Evolutionary conservation across 1,139 yeast species (phyloP).

Genomic region (Geotrichum carabidarum): DNA sequence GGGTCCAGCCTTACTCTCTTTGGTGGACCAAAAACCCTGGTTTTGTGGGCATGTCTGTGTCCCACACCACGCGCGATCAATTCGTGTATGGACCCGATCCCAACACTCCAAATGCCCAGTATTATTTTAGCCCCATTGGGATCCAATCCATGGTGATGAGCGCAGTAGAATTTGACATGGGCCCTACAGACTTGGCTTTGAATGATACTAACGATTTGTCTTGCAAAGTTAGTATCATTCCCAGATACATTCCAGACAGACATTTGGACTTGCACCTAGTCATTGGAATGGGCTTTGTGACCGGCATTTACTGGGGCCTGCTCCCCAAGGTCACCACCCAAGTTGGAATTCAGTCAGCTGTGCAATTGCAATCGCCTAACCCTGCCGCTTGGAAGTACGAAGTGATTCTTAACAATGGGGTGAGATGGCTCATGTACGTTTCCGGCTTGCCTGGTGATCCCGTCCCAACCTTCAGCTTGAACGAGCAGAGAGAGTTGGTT

Average conservation of each 20-base stretch:
- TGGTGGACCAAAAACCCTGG: slow-evolving; percentile 50
- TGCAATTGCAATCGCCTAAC: neutral
- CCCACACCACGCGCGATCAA: slow-evolving; percentile 55
- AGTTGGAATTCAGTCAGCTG: slow-evolving; percentile 40
- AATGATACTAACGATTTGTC: slow-evolving; percentile 42
- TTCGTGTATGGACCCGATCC: slow-evolving; percentile 62
- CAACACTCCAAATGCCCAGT: slow-evolving; percentile 32
- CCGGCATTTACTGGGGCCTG: slow-evolving; percentile 62
- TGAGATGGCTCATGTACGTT: slow-evolving; percentile 57
- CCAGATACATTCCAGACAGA: slow-evolving; percentile 47
- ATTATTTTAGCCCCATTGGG: slow-evolving; percentile 40
- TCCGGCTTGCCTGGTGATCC: slow-evolving; percentile 42
- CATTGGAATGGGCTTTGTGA: slow-evolving; percentile 73
- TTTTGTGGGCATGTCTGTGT: slow-evolving; percentile 57
- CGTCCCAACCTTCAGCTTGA: slow-evolving; percentile 40
- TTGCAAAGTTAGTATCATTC: slow-evolving; percentile 50
- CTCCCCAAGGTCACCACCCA: slow-evolving; percentile 51
- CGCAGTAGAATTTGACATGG: slow-evolving; percentile 31
- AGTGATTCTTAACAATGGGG: slow-evolving; percentile 42
- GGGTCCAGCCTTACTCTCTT: slow-evolving; percentile 80
- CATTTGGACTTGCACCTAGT: slow-evolving; percentile 47
- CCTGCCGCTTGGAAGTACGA: slow-evolving; percentile 40
- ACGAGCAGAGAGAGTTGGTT: slow-evolving; percentile 52
- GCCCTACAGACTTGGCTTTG: slow-evolving; percentile 27
- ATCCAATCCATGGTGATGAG: slow-evolving; percentile 37